Base-by-base conservation (phyloP, 164 flowering plant species). In the Vitis rotundifolia region DNA sequence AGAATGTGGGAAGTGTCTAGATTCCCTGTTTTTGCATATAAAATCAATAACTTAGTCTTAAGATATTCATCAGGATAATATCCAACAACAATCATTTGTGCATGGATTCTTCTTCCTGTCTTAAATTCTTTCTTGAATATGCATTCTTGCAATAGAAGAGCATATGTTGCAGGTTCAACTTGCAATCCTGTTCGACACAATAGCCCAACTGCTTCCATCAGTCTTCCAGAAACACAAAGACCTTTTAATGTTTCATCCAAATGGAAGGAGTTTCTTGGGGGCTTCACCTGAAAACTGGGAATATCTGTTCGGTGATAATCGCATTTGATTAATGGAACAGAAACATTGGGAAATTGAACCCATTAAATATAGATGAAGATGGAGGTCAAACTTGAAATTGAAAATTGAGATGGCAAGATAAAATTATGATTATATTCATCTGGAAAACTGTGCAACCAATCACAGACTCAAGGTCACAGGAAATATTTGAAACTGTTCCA, bases 91-190 rank as follows among this genome's bases (percentile, higher is more conserved):
- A 86, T 70, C 93, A 89, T 91, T 64, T 90, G 93, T 11, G 87
- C 84, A 71, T 90, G 98, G 22, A 93, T 70, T 80, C 86, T 78
- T 74, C 74, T 82, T 28, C 88, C 93, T 28, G 9, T 71, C 49
- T 58, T 75, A 66, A 82, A 86, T 37, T 79, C 82, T 75, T 84
- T 82, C 71, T 81, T 82, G 61, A 75, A 81, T 69, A 91, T 85
- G 78, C 91, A 90, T 71, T 91, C 97, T 74, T 90, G 97, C 76
- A 93, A 71, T n/a, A 90, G 67, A 64, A 91, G 88, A 63, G 86
- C 71, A 71, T 90, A 93, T 0, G 89, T 87, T 10, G 73, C 76
- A 9, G 77, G 69, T 6, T 77, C 76, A 49, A 85, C 85, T 50
- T 67, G 67, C 52, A 75, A 37, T 7, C 78, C 82, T 15, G 82